Percentiles rank a stretch among this genome's conserved stretches.
Conservation (phyloP, 1,284 basidiomycete genomes). For the Phellopilus nigrolimitatus region DNA sequence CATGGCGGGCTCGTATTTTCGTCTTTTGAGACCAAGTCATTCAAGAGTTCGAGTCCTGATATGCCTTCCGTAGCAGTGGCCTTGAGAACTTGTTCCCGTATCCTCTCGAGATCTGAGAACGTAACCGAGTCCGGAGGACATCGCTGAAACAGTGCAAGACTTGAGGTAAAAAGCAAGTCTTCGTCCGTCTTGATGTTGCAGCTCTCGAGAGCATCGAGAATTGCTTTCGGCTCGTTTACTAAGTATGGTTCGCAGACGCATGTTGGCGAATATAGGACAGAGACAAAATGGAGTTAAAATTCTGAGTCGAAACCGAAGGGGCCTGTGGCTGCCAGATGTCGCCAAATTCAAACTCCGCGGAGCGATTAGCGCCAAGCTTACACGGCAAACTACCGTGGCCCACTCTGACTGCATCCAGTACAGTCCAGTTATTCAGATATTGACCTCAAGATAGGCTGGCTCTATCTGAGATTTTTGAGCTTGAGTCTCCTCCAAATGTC, state of each 20-base stretch:
- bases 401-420: too few species aligned
- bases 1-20: too few species aligned
- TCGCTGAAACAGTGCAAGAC: conserved; percentile 41
- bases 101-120: conserved; percentile 43
- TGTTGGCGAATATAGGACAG: neutral
- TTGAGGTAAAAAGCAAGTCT: conserved; percentile 51
- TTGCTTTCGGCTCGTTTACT: conserved; percentile 6
- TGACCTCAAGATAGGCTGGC: too few species aligned
- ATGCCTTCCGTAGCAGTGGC: conserved; percentile 38
- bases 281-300: neutral
- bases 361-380: neutral
- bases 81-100: conserved; percentile 36
- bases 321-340: too few species aligned
- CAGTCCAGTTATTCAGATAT: too few species aligned
- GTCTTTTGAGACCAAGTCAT: too few species aligned
- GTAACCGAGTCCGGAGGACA: conserved; percentile 45
- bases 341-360: neutral
- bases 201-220: conserved; percentile 30
- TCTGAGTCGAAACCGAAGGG: neutral
- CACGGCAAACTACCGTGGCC: too few species aligned
- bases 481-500: too few species aligned
- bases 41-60: too few species aligned
- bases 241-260: conserved; percentile 17
- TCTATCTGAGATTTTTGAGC: too few species aligned
- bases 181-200: conserved; percentile 51